Evolutionary conservation across 345 rosid genomes (phyloP).

Genomic region (Raphanus sativus): DNA sequence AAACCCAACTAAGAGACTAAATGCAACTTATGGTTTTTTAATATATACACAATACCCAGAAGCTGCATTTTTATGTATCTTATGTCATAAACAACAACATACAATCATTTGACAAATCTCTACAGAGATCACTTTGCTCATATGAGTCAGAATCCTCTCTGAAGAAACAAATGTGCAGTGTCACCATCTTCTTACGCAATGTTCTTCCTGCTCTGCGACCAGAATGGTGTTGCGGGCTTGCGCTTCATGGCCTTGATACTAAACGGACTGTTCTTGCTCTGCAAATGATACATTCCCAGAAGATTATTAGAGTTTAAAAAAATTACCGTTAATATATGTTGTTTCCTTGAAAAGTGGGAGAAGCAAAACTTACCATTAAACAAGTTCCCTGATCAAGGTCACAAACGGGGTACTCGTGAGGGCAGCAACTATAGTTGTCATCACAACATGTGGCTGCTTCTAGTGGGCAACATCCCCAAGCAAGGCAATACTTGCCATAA

Average conservation of each 20-base stretch:
- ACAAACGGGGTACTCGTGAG: conserved; percentile 83
- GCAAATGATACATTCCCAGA: conserved; percentile 33
- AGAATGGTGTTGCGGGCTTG: conserved; percentile 66
- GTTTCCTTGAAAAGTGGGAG: background rate
- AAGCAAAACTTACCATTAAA: conserved; percentile 49
- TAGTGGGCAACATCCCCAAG: conserved; percentile 97
- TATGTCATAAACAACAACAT: conserved; percentile 33
- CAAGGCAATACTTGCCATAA: conserved; percentile 61
- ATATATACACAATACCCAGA: conserved; percentile 23
- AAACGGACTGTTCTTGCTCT: conserved; percentile 82
- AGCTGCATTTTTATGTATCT: conserved; percentile 21
- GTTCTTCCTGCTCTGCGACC: conserved; percentile 58
- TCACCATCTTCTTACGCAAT: conserved; percentile 36
- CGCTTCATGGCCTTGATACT: conserved; percentile 74
- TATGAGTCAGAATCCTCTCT: conserved; percentile 17
- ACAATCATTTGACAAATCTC: conserved; percentile 23
- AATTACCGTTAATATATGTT: background rate
- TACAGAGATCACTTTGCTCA: conserved; percentile 16
- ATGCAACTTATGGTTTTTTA: conserved; percentile 27
- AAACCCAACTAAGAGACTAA: conserved; percentile 11
- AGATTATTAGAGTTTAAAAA: conserved; percentile 6
- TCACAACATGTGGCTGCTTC: conserved; percentile 93
- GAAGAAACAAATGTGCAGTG: conserved; percentile 14
- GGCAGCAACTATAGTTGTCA: conserved; percentile 86
- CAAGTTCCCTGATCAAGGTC: conserved; percentile 69